A percentile compares a stretch with the other conserved stretches of the same genome.
Conservation (phyloP, 495 filamentous ascomycete species). For the Podospora fimiseda region DNA sequence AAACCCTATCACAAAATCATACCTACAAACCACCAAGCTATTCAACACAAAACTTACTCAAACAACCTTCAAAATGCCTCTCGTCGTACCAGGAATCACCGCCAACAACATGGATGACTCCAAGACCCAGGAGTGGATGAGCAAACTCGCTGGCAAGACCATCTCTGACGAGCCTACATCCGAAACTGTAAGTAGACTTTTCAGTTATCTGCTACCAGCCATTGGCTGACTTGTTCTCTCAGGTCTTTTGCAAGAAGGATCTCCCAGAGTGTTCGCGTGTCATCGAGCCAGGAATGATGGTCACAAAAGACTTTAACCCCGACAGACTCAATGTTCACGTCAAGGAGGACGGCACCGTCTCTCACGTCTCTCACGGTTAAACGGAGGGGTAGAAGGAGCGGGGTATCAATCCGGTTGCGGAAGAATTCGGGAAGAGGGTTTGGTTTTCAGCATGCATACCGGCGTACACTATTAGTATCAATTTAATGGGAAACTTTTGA, state of each 20-base stretch:
- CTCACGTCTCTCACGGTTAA: conserved; percentile 57
- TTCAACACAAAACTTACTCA: background rate
- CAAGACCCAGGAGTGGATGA: conserved; percentile 59
- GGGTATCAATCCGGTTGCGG: background rate
- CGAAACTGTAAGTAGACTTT: conserved; percentile 34
- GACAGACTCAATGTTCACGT: conserved; percentile 67
- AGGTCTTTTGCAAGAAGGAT: conserved; percentile 72
- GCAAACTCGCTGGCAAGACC: conserved; percentile 73
- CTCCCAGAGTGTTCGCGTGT: conserved; percentile 63
- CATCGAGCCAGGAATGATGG: conserved; percentile 55
- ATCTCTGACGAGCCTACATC: conserved; percentile 33
- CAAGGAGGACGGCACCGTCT: conserved; percentile 65
- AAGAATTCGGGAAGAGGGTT: background rate
- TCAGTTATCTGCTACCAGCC: background rate
- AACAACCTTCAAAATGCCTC: conserved; percentile 58
- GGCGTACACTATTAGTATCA: background rate
- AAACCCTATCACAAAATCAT: background rate
- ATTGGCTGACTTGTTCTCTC: conserved; percentile 1
- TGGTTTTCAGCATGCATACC: background rate
- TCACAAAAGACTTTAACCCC: conserved; percentile 56
- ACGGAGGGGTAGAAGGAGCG: background rate
- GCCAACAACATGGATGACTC: conserved; percentile 44
- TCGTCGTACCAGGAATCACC: conserved; percentile 71
- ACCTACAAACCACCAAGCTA: background rate
- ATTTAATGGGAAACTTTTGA: background rate